Base-by-base conservation (phyloP, 352 stramenopile genomes). In the Phytopythium sindhum region DNA sequence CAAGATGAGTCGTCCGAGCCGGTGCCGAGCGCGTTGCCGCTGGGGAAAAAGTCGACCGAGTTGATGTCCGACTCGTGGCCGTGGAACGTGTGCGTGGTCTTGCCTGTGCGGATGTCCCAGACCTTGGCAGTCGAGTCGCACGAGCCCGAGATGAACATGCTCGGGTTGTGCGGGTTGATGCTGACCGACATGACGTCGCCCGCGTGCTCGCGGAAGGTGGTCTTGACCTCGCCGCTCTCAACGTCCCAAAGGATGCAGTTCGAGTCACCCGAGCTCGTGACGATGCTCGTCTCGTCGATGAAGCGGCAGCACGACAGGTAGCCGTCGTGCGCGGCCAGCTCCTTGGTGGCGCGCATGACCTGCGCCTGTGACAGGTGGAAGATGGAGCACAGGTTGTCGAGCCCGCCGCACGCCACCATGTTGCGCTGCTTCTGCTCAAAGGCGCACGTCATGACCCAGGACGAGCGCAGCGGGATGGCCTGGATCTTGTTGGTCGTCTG, bases 361-460 rank as follows among this genome's bases (percentile, higher is more conserved):
- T 94, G 86, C 3, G 84, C 81, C 63, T 97, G 84, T 44, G 81
- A 91, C 11, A 99, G 77, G 69, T 98, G 95, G 76, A 99, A 99
- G 67, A 99, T 98, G n/a, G 96, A 99, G 80, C 98, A 99, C 51
- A 99, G 77, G 80, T 99, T 99, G 78, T 99, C 97, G 9, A 99
- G 82, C 14, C 98, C 98, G 50, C 98, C 98, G 72, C 96, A 99
- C 1, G 98, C 98, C 42, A 99, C 95, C 77, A 99, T 93, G 69
- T 98, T 97, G 62, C 96, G 91, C 65, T 97, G 92, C 51, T 95
- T 94, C 72, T 98, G 97, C 83, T 99, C 98, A 68, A 99, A 99
- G 7, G 96, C 97, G 66, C 98, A 99, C 10, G 96, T 99, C 98
- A 99, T 99, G 62, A 99, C 98, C 95, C 98, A 99, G 24, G 88